phyloP scores from a whole-genome alignment of 805 yeast genomes.

The Candida incommunis region DNA sequence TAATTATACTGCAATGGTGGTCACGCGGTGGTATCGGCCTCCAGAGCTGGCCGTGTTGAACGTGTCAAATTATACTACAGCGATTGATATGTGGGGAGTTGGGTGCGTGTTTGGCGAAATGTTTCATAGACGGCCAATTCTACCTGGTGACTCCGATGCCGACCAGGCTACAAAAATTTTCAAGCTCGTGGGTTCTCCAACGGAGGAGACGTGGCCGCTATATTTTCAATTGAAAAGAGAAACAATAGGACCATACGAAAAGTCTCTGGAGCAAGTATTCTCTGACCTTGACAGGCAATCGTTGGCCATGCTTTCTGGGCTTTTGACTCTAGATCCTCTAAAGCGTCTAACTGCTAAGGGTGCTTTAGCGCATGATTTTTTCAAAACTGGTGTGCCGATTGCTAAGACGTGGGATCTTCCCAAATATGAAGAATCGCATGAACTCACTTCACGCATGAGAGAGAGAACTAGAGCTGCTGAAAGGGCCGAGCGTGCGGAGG shows the following conservation, averaged over 20 bases:
- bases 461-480: not conserved
- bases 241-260: constrained; percentile 14
- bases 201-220: constrained; percentile 42
- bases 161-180: constrained; percentile 82
- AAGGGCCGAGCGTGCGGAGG: not conserved
- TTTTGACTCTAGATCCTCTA: constrained; percentile 58
- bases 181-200: constrained; percentile 70
- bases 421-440: constrained; percentile 76
- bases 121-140: constrained; percentile 65
- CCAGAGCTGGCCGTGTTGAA: constrained; percentile 77
- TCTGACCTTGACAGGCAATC: constrained; percentile 14
- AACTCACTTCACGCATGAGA: constrained; percentile 38
- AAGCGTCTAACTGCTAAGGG: constrained; percentile 65
- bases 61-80: constrained; percentile 75
- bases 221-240: constrained; percentile 41
- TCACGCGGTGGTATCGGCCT: constrained; percentile 95
- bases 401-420: constrained; percentile 41
- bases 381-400: constrained; percentile 54
- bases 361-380: constrained; percentile 60
- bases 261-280: constrained; percentile 29
- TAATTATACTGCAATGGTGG: constrained; percentile 57
- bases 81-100: constrained; percentile 95
- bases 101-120: constrained; percentile 94
- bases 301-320: constrained; percentile 34
- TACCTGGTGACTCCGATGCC: constrained; percentile 73